Percentiles rank a stretch among this genome's conserved stretches.
These are phyloP conservation scores for Globisporangium mamillatum DNA, from an alignment of 352 stramenopile species.

Conservation along the genomic window DNA sequence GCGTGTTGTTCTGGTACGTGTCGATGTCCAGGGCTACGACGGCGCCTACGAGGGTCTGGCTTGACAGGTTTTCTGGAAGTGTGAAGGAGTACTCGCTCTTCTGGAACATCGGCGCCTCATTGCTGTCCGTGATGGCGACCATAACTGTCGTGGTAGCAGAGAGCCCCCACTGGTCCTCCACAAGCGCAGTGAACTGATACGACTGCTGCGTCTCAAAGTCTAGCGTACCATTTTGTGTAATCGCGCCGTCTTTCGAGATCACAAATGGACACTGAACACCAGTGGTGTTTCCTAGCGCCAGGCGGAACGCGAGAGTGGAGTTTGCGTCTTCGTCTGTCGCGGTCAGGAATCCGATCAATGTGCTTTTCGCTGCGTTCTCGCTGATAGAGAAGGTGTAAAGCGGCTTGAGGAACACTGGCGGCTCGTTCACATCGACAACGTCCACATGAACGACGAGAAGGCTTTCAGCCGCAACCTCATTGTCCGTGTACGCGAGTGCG, in stretches of 20 bases:
- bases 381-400: conserved; percentile 8
- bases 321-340: conserved; percentile 7
- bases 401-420: conserved; percentile 4
- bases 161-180: conserved; percentile 32
- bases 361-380: background rate
- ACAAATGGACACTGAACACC: background rate
- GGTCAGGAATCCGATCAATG: conserved; percentile 4
- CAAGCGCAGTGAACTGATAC: conserved; percentile 20
- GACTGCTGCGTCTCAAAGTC: conserved; percentile 20
- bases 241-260: background rate
- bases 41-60: conserved; percentile 27
- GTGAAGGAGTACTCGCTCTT: conserved; percentile 27
- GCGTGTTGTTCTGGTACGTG: conserved; percentile 47
- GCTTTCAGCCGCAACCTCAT: background rate
- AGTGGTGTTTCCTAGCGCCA: background rate
- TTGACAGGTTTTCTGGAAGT: conserved; percentile 36
- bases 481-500: conserved; percentile 1
- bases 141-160: conserved; percentile 19
- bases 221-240: conserved; percentile 2
- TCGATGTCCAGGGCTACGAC: conserved; percentile 38
- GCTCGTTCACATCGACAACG: conserved; percentile 12
- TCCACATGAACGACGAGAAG: background rate
- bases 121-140: conserved; percentile 39
- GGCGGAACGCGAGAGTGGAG: conserved; percentile 1
- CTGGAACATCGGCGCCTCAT: conserved; percentile 46